Conservation (phyloP, 306 rosid genomes). For the Hippophae gyantsensis region DNA sequence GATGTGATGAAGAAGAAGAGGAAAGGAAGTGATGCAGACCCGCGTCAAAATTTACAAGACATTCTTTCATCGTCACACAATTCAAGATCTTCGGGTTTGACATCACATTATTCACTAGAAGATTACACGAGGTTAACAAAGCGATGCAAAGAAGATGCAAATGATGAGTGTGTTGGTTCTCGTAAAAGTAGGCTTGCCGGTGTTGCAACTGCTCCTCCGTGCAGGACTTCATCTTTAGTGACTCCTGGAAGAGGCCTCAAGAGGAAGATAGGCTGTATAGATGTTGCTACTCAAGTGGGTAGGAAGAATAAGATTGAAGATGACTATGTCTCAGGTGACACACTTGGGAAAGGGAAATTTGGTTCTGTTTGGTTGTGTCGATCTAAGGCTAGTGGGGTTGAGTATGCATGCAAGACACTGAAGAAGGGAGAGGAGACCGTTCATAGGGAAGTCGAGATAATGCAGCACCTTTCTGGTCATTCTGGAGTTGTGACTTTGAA, state of each 20-base stretch:
- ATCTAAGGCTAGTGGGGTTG: constrained; percentile 59
- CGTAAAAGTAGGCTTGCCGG: constrained; percentile 75
- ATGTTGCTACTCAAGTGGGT: constrained; percentile 89
- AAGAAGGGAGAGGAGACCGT: constrained; percentile 91
- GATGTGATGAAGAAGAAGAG: constrained; percentile 90
- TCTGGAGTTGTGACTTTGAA: constrained; percentile 86
- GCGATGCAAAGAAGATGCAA: constrained; percentile 72
- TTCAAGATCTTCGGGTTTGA: constrained; percentile 49
- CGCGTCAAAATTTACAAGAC: constrained; percentile 27
- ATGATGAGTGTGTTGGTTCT: constrained; percentile 40
- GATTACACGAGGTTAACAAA: constrained; percentile 80
- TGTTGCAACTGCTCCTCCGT: constrained; percentile 91
- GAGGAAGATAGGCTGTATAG: constrained; percentile 97
- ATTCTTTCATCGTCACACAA: constrained; percentile 30
- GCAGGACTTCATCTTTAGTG: constrained; percentile 67
- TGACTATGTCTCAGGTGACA: constrained; percentile 59
- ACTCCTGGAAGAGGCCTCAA: constrained; percentile 79
- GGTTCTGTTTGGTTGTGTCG: constrained; percentile 80
- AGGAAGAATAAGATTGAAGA: constrained; percentile 86
- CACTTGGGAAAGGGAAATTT: constrained; percentile 87
- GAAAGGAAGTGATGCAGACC: constrained; percentile 76
- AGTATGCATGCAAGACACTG: constrained; percentile 84
- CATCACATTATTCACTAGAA: constrained; percentile 70
- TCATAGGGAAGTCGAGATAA: constrained; percentile 96
- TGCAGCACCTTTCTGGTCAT: constrained; percentile 98